Conservation (phyloP, 306 rosid genomes). For the Cotoneaster glaucophyllus region DNA sequence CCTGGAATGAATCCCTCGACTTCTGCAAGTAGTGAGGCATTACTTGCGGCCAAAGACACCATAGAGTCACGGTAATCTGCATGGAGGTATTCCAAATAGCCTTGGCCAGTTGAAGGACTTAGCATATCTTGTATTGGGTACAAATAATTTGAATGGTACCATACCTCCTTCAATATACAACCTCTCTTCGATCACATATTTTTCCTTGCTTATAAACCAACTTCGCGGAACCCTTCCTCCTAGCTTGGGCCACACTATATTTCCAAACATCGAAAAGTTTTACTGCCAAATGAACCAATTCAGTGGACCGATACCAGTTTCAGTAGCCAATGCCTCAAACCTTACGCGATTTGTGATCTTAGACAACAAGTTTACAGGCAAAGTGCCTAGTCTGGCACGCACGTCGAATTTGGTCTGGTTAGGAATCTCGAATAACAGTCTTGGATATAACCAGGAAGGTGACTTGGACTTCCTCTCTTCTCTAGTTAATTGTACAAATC, state of each 20-base stretch:
- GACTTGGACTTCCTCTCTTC: neutral
- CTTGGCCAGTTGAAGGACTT: neutral
- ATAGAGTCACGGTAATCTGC: neutral
- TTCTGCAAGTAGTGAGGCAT: too few species aligned
- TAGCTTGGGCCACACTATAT: too few species aligned
- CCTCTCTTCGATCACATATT: conserved; percentile 1
- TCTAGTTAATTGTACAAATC: conserved; percentile 14
- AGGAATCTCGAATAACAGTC: neutral
- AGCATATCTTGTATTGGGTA: neutral
- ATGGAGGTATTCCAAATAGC: neutral
- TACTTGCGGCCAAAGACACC: too few species aligned
- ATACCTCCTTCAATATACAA: conserved; percentile 6
- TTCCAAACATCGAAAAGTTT: too few species aligned
- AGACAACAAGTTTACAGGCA: conserved; percentile 3
- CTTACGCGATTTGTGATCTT: neutral
- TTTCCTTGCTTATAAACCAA: neutral
- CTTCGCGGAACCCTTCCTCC: conserved; percentile 13
- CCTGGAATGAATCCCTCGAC: too few species aligned
- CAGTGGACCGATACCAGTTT: too few species aligned
- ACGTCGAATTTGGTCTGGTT: neutral
- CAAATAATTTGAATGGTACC: neutral
- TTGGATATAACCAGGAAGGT: conserved; percentile 7
- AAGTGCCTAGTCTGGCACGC: conserved; percentile 14
- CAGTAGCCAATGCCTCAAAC: neutral
- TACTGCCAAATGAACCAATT: too few species aligned